Evolutionary conservation across 2,329 filamentous ascomycete species (phyloP), one percentile per base, ranked within the genome.

Genomic region (Cryphonectria naterciae): DNA sequence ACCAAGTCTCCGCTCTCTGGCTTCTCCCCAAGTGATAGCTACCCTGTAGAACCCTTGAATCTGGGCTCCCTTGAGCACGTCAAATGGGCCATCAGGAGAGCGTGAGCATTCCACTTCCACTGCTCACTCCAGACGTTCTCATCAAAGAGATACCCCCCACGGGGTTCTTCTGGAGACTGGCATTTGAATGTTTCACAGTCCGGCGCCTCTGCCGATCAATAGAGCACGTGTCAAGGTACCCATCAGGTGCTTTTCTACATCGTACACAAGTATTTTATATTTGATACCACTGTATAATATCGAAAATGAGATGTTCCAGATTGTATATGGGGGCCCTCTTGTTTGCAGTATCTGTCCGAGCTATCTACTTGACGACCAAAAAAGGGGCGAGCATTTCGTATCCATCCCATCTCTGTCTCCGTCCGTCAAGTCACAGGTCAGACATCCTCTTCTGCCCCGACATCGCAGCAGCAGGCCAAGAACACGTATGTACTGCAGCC

Each of bases 201-300:
- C 43, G 43, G 43, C 43, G 43, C 19, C 46, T 49, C 46, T 11
- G 46, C 22, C 22, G 43, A 49, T 49, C 43, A 22, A 49, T 22
- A 49, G 46, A 49, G 46, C 46, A 49, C 46, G 46, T 49, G 46
- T 49, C 46, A n/a, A 49, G 46, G 46, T n/a, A 49, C 46, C 46
- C 19, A n/a, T 22, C 22, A n/a, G 19, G 46, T n/a, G 46, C 22
- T n/a, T n/a, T 10, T n/a, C 19, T 49, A 49, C 46, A n/a, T n/a
- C 5, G 43, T 46, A 46, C 43, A 22, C 37, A 39, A 39, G 37
- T 39, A 39, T 39, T 32, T 32, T 32, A 4, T 39, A 13, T 11
- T 2, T 39, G 2, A 3, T 11, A 39, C 37, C 13, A 39, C 37
- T 11, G 37, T 11, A 39, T 13, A 39, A 10, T 13, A 37, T 10